A percentile compares a stretch with the other conserved stretches of the same genome.
Conservation (phyloP, 495 filamentous ascomycete species). For the Neurospora sp. region DNA sequence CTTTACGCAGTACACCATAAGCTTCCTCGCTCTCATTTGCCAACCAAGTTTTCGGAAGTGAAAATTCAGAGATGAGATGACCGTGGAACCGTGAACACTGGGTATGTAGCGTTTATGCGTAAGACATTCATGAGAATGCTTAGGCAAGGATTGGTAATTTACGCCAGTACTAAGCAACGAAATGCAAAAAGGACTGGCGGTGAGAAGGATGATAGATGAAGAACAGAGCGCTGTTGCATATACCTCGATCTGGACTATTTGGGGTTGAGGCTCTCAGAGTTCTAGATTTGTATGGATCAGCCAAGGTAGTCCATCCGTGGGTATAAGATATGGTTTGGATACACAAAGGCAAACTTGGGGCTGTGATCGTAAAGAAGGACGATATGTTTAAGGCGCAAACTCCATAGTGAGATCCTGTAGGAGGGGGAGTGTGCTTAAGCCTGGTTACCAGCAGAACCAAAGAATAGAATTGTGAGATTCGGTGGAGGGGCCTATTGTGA, state of each 20-base stretch:
- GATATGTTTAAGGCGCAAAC: not conserved
- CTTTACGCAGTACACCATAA: not conserved
- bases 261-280: too few relatives aligned
- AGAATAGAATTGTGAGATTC: not conserved
- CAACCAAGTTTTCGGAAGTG: not conserved
- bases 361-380: not conserved
- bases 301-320: not conserved
- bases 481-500: not conserved
- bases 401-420: not conserved
- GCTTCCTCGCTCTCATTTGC: not conserved
- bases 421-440: slow-evolving; percentile 2
- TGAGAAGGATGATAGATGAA: not conserved
- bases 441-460: not conserved
- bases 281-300: not conserved
- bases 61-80: not conserved
- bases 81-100: not conserved
- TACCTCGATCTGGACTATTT: not conserved
- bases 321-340: not conserved
- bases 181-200: not conserved
- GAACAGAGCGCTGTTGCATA: not conserved
- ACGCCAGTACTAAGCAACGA: not conserved
- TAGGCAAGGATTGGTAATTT: too few relatives aligned
- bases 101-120: not conserved
- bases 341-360: not conserved
- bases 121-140: not conserved